Base-by-base conservation (phyloP, 2,329 filamentous ascomycete species). In the Fusarium robinianum region DNA sequence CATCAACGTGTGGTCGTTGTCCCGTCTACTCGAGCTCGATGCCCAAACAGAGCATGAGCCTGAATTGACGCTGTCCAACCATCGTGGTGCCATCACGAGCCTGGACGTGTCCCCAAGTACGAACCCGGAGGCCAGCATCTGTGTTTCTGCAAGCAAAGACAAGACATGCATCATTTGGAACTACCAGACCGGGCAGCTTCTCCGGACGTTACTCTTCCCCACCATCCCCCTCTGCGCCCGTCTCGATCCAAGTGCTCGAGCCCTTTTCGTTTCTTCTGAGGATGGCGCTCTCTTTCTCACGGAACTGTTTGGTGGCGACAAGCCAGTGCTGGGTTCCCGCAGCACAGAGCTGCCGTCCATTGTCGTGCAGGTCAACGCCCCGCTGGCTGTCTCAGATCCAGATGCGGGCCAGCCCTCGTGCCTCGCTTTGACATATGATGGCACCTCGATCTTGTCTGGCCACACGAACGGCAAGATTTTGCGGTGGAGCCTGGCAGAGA, bases 91-190 rank as follows among this genome's bases (percentile, higher is more conserved):
- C 64, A 84, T 91, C 67, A 92, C 81, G 49, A 81, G 77, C 37
- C 64, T 87, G 12, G 69, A 69, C 5, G 70, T 78, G 29, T 85
- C 87, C 12, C 83, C 88, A 61, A 85, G 86, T 63, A 74, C 78
- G 47, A 85, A 82, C 64, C 65, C 72, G 11, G 81, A 84, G 59
- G 86, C 86, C 46, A 92, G 88, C 66, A 83, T 97, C 49, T 91
- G 87, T 46, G 79, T 96, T 14, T 95, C 92, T 3, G 82, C 85
- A 6, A 89, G 89, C 54, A 84, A 81, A 58, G 94, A 97, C 71
- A 91, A 88, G 69, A 94, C 89, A 6, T 89, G 89, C 58, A 85
- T 96, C 60, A 77, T 95, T 48, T 99, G 94, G 94, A 91, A 97
- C 69, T 95, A 95, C 65, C 82, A 84, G 50, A 88, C 83, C 1